Percentiles rank a stretch among this genome's conserved stretches.
phyloP scores from a whole-genome alignment of 441 rosid genomes.

The Metrosideros polymorpha region DNA sequence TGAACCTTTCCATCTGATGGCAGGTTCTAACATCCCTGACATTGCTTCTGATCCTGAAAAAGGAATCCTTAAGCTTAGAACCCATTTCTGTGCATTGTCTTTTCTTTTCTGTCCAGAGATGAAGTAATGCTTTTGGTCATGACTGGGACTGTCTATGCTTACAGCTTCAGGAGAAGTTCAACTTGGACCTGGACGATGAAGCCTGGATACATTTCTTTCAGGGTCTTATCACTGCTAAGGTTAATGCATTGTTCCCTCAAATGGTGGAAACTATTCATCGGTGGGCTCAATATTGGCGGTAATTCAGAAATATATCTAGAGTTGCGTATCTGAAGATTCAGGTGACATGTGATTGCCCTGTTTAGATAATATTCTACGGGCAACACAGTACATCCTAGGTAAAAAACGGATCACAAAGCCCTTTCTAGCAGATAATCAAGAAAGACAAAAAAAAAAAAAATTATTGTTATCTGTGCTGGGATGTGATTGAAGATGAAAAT shows the following conservation, averaged over 20 bases:
- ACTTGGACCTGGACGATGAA: constrained; percentile 91
- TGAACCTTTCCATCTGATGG: constrained; percentile 95
- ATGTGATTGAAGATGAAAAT: too few species aligned
- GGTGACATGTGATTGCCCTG: not conserved
- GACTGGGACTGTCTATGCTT: not conserved
- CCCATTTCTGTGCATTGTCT: not conserved
- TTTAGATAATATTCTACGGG: too few species aligned
- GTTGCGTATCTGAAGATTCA: not conserved
- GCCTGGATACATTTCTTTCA: constrained; percentile 97
- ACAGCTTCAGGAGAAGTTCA: constrained; percentile 97
- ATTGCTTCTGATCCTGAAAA: constrained; percentile 97
- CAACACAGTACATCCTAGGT: too few species aligned
- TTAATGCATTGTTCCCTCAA: constrained; percentile 94
- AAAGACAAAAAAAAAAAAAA: too few species aligned
- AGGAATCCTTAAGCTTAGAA: constrained; percentile 82
- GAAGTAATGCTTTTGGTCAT: not conserved
- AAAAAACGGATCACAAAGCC: too few species aligned
- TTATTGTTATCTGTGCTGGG: too few species aligned
- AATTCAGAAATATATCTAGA: not conserved
- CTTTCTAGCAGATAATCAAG: too few species aligned
- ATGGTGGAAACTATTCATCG: constrained; percentile 99
- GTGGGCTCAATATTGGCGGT: constrained; percentile 99
- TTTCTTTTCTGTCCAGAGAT: not conserved
- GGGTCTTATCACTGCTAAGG: constrained; percentile 94
- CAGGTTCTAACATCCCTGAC: constrained; percentile 94